Evolutionary conservation across 2,329 filamentous ascomycete genomes (phyloP).

Genomic region (Xylariaceae sp.): DNA sequence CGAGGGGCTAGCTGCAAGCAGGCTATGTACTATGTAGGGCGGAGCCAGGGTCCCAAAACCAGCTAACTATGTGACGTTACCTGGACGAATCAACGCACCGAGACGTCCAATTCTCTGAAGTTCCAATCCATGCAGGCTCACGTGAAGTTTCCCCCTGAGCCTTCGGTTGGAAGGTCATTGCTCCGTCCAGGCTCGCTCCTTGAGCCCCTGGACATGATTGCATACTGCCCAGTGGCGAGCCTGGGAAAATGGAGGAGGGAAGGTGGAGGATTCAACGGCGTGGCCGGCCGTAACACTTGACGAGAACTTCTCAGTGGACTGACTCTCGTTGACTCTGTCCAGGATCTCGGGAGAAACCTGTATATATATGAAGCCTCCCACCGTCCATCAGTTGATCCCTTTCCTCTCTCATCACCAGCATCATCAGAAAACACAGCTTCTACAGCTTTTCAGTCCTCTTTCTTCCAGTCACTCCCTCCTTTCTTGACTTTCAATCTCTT

Average conservation of each 20-base stretch:
- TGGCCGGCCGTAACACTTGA: background rate
- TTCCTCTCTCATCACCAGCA: conserved; percentile 1
- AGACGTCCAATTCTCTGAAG: background rate
- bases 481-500: background rate
- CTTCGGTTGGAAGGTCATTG: conserved; percentile 2
- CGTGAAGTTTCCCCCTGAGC: background rate
- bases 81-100: background rate
- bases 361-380: background rate
- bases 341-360: background rate
- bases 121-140: background rate
- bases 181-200: too few species aligned
- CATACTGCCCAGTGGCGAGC: too few species aligned
- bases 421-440: conserved; percentile 2
- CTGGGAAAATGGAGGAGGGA: conserved; percentile 1
- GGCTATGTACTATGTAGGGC: background rate
- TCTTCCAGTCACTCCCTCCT: conserved; percentile 8
- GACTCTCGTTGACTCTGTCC: background rate
- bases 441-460: conserved; percentile 1
- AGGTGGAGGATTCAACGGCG: background rate
- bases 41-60: background rate
- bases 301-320: conserved; percentile 1
- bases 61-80: conserved; percentile 7
- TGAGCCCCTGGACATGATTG: too few species aligned
- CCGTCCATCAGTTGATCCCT: conserved; percentile 1
- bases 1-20: background rate